These are phyloP conservation scores for Petunia secreta DNA, from an alignment of 257 asterid species.

Conservation along the genomic window DNA sequence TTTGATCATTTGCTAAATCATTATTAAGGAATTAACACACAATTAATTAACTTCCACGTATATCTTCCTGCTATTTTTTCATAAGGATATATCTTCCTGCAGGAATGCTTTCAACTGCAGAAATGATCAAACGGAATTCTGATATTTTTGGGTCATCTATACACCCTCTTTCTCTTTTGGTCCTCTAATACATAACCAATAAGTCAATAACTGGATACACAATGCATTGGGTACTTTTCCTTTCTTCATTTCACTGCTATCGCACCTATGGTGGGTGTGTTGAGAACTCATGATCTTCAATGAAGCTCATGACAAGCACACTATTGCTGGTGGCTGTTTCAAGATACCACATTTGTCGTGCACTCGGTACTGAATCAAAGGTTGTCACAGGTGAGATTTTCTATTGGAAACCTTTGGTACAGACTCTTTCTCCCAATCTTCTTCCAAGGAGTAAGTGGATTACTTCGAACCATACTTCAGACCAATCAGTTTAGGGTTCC, in stretches of 20 bases:
- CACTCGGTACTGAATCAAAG: background rate
- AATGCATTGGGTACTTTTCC: too few relatives aligned
- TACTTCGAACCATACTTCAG: slow-evolving; percentile 5
- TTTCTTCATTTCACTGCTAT: too few relatives aligned
- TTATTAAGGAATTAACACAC: slow-evolving; percentile 1
- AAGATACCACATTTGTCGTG: too few relatives aligned
- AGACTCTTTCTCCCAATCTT: background rate
- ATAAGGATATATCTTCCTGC: background rate
- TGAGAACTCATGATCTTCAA: too few relatives aligned
- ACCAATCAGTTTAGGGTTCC: slow-evolving; percentile 1
- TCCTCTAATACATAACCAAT: background rate
- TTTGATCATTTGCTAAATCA: background rate
- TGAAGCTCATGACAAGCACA: too few relatives aligned
- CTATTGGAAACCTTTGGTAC: background rate
- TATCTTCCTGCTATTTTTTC: background rate
- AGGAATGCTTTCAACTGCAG: slow-evolving; percentile 1
- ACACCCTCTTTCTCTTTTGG: slow-evolving; percentile 10
- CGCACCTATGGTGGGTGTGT: too few relatives aligned
- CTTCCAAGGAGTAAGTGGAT: background rate
- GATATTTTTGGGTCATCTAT: background rate
- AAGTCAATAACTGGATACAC: too few relatives aligned
- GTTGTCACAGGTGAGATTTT: background rate
- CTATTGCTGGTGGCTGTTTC: too few relatives aligned
- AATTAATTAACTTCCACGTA: too few relatives aligned
- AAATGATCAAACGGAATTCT: slow-evolving; percentile 7